Percentiles rank a stretch among this genome's conserved stretches.
Evolutionary conservation across 148 eudicot genomes (phyloP).

Genomic region (Rhododendron griersonianum): DNA sequence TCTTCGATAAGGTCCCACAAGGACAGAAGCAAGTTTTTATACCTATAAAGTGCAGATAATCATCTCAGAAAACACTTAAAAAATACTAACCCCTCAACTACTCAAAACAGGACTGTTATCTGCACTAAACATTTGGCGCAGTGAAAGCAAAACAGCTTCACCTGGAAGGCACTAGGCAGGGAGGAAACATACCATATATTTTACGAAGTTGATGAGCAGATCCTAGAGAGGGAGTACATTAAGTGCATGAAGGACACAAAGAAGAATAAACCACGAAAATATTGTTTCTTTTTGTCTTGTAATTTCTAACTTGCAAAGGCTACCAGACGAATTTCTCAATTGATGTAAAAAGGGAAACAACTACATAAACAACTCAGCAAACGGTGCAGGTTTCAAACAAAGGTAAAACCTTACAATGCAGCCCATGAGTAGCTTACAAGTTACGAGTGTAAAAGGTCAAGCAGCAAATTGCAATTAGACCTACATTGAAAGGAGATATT

Average conservation of each 20-base stretch:
- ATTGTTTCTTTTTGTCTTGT: neutral
- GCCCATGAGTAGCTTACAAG: neutral
- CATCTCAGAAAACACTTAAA: constrained; percentile 4
- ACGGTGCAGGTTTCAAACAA: neutral
- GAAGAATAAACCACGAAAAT: neutral
- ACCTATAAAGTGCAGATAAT: constrained; percentile 49
- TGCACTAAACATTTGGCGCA: neutral
- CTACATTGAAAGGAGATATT: neutral
- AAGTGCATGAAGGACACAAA: neutral
- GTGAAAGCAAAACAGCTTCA: neutral
- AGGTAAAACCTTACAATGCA: neutral
- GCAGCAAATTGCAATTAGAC: neutral
- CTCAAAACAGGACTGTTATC: neutral
- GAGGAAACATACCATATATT: neutral
- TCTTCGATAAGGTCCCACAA: constrained; percentile 79
- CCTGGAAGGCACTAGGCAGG: neutral
- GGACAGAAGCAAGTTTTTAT: constrained; percentile 75
- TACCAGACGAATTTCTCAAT: neutral
- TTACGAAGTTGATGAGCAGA: neutral
- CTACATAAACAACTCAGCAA: neutral
- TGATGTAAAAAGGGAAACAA: neutral
- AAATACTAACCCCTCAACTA: neutral
- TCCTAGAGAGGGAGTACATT: neutral
- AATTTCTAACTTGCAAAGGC: constrained; percentile 6
- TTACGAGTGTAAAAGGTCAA: neutral